Evolutionary conservation across 495 filamentous ascomycete species (phyloP), one percentile per base, ranked within the genome.

Genomic region (Lophiostoma macrostomum): DNA sequence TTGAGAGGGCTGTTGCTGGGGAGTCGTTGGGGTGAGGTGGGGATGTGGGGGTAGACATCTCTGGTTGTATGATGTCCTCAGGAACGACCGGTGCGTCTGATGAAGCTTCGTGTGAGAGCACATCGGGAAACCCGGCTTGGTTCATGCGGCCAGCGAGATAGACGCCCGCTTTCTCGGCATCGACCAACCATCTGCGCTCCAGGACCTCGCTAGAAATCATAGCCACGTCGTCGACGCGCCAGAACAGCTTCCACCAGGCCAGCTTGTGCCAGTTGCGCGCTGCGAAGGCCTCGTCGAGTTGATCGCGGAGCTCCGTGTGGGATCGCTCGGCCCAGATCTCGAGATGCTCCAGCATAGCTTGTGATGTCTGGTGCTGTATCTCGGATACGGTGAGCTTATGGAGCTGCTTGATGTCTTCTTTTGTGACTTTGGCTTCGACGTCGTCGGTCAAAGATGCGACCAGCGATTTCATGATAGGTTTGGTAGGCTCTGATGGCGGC

Each of bases 191-290:
- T n/a, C 76, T 74, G 39, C 74, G 77, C 29, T 80, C 76, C 3
- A 96, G 68, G 45, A 96, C 81, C 53, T 94, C 86, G 2, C 82
- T 81, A 1, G 85, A 79, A 38, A 93, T 80, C 76, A 88, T 84
- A 24, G 78, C 76, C 31, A 98, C 89, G 59, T 97, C 91, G 67
- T 97, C 93, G 37, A 88, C 88, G 11, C 86, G 83, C 89, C 90
- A 96, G 63, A 95, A 84, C 11, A 98, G 80, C 65, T 94, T 95
- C 87, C 88, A 97, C 93, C 91, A 98, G 8, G 79, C 76, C 1
- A 95, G 73, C 14, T 80, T 83, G 2, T 76, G 74, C 91, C 91
- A 97, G 22, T 77, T 69, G 31, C 71, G 74, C 30, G 80, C 80
- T 11, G 77, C 67, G 60, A 95, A 91, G 4, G 86, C 89, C 27